Evolutionary conservation across 805 yeast species (phyloP).

Genomic region (Helenozyma baotianmanensis): DNA sequence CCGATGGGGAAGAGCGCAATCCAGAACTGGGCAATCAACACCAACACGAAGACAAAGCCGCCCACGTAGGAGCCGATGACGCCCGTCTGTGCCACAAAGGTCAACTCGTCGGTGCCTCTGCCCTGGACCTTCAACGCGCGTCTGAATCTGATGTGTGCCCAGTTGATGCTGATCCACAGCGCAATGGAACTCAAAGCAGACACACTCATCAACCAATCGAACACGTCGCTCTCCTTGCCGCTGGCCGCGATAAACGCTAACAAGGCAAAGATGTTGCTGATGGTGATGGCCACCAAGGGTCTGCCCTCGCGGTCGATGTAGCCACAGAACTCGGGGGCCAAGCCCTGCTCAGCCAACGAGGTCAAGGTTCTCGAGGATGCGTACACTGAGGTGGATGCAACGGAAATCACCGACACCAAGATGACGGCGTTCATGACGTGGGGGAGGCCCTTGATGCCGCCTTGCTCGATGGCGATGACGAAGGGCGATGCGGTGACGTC

Average conservation of each 20-base stretch:
- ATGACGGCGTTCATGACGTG: constrained; percentile 66
- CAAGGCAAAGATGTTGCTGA: constrained; percentile 52
- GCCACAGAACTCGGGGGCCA: constrained; percentile 56
- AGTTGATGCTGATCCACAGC: constrained; percentile 74
- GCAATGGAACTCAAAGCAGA: constrained; percentile 74
- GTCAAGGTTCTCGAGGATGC: constrained; percentile 57
- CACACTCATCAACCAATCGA: constrained; percentile 72
- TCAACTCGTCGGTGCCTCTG: constrained; percentile 32
- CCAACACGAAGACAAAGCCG: constrained; percentile 28
- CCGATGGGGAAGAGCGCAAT: constrained; percentile 37
- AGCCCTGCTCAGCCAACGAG: constrained; percentile 61
- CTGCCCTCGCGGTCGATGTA: constrained; percentile 76
- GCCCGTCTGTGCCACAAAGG: constrained; percentile 35
- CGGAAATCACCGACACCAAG: constrained; percentile 62
- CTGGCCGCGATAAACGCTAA: constrained; percentile 63
- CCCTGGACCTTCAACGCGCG: constrained; percentile 53
- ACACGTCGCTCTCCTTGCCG: constrained; percentile 50
- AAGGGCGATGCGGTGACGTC: constrained; percentile 72
- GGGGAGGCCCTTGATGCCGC: constrained; percentile 63
- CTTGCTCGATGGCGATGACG: constrained; percentile 63
- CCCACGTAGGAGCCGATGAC: constrained; percentile 34
- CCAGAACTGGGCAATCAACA: constrained; percentile 41
- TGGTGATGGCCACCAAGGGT: constrained; percentile 63
- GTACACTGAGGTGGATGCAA: constrained; percentile 69
- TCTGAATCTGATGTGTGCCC: constrained; percentile 61